These are phyloP conservation scores for Alternaria alternata DNA, from an alignment of 2,329 filamentous ascomycete genomes.

Conservation along the genomic window DNA sequence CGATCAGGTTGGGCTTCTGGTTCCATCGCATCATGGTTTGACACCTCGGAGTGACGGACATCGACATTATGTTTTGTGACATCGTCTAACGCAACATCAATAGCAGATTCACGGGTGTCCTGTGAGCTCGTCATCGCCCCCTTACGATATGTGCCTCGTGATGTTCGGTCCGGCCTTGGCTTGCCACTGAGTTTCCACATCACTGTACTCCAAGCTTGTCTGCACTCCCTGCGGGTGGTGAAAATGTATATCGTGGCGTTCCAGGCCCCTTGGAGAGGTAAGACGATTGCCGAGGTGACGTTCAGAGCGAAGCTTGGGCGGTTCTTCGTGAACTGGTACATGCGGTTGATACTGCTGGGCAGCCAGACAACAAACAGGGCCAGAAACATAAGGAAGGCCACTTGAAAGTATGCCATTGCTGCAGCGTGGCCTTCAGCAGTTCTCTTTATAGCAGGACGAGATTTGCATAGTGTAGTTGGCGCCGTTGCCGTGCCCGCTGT, in stretches of 20 bases:
- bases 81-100: slow-evolving; percentile 17
- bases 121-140: slow-evolving; percentile 18
- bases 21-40: background rate
- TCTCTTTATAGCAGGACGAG: slow-evolving; percentile 2
- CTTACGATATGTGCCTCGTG: slow-evolving; percentile 1
- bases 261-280: slow-evolving; percentile 86
- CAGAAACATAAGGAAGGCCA: slow-evolving; percentile 74
- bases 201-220: slow-evolving; percentile 23
- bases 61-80: slow-evolving; percentile 13
- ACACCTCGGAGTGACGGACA: slow-evolving; percentile 5
- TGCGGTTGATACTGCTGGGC: slow-evolving; percentile 71
- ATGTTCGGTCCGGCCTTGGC: slow-evolving; percentile 1
- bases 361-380: slow-evolving; percentile 78
- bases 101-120: slow-evolving; percentile 11
- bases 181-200: slow-evolving; percentile 19
- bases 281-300: slow-evolving; percentile 74
- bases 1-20: background rate
- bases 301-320: slow-evolving; percentile 65
- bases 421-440: slow-evolving; percentile 55
- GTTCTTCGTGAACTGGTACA: slow-evolving; percentile 69
- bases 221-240: slow-evolving; percentile 41
- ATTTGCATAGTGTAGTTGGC: slow-evolving; percentile 2
- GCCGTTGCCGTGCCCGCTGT: background rate
- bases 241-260: slow-evolving; percentile 78
- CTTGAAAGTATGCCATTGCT: slow-evolving; percentile 74